Evolutionary conservation across 2,329 filamentous ascomycete genomes (phyloP), one percentile per base, ranked within the genome.

Genomic region (Bisporella sp.): DNA sequence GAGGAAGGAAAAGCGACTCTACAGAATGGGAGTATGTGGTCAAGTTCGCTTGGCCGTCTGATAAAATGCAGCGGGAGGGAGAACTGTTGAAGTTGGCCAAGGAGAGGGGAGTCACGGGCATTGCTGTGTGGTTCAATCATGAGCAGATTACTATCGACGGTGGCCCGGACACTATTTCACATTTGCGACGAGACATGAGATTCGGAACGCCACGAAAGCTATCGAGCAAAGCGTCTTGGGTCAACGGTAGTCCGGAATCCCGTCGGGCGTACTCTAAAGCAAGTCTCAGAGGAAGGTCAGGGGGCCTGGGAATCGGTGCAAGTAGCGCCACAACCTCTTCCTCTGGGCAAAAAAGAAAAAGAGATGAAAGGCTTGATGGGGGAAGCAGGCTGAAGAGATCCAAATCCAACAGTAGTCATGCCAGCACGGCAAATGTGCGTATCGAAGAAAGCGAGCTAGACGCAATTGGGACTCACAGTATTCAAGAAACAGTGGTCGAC

Each of bases 31-130:
- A 59, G 37, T 53, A 56, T 35, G 56, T 68, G 6, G 58, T 61
- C n/a, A 67, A 68, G 53, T 67, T 67, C 51, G 59, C 60, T 41
- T 67, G 57, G 62, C 55, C 52, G 31, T 66, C 57, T 39, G 57
- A 65, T 40, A 63, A 62, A 59, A 59, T 57, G 48, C 39, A 48
- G 39, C 45, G 54, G 5, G 64, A 66, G 49, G 52, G 50, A 41
- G 53, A 65, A 31, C 52, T 61, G 32, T 59, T 67, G 35, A 60
- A 61, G 41, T 50, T 59, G 49, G 54, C 53, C 5, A 57, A 54
- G 40, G 48, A 62, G 46, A 62, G 47, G 50, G 59, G 55, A 49
- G 58, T 66, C 29, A 56, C 58, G 31, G 57, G 62, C 31, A 54
- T 67, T 56, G 54, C 62, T 46, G 51, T 48, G 12, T 57, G 61